A percentile compares a stretch with the other conserved stretches of the same genome.
Evolutionary conservation across 2,329 filamentous ascomycete genomes (phyloP).

Genomic region (Colletotrichum tropicale): DNA sequence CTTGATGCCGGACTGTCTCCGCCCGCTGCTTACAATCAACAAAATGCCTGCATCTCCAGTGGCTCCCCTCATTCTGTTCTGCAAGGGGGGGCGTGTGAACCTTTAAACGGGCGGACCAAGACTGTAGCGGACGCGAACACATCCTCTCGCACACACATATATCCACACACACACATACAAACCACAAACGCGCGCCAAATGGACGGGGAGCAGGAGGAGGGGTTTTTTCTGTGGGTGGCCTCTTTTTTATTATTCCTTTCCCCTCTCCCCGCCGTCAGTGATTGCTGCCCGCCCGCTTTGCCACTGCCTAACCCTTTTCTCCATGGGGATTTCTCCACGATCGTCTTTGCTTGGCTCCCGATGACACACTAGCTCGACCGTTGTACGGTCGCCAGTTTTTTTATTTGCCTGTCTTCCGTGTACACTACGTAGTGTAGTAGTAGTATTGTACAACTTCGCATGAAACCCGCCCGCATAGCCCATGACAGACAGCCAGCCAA

Average conservation of each 20-base stretch:
- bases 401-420: neutral
- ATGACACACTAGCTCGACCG: neutral
- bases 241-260: neutral
- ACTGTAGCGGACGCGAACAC: neutral
- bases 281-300: neutral
- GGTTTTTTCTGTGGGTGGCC: neutral
- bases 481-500: neutral
- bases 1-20: neutral
- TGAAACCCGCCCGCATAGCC: neutral
- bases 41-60: conserved; percentile 15
- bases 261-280: too few species aligned
- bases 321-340: conserved; percentile 19
- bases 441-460: neutral
- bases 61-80: neutral
- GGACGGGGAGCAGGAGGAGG: neutral
- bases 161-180: neutral
- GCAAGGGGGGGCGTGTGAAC: neutral
- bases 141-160: neutral
- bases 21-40: conserved; percentile 7
- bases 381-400: neutral
- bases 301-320: neutral
- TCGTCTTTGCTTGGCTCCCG: conserved; percentile 13
- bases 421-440: neutral
- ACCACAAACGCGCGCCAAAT: neutral
- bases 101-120: conserved; percentile 1